These are phyloP conservation scores for Trebouxiophyceae sp. DNA, from an alignment of 163 green algal genomes.

Conservation along the genomic window DNA sequence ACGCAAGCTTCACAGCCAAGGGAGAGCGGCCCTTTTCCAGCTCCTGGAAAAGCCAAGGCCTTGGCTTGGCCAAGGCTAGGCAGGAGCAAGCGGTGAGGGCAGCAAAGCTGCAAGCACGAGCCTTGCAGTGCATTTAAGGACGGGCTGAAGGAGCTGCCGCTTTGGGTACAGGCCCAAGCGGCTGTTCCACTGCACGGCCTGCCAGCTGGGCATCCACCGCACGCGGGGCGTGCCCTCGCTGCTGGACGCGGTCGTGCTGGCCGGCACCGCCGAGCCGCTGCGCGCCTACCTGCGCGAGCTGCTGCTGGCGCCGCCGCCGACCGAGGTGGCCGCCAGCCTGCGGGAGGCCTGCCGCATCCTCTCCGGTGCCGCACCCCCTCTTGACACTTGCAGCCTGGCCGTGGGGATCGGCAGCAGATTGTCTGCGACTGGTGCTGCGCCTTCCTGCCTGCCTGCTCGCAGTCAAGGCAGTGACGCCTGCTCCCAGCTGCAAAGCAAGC, in stretches of 20 bases:
- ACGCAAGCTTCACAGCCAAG: no score
- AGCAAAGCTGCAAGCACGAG: not conserved
- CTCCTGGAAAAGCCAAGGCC: not conserved
- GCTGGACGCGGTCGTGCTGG: slow-evolving; percentile 33
- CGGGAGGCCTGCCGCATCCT: slow-evolving; percentile 23
- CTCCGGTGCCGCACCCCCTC: slow-evolving; percentile 11
- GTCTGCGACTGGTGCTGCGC: no score
- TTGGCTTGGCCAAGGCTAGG: no score
- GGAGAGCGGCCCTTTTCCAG: not conserved
- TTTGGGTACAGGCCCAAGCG: slow-evolving; percentile 30
- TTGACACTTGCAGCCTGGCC: no score
- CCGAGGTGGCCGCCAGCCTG: slow-evolving; percentile 19
- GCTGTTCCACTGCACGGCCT: slow-evolving; percentile 39
- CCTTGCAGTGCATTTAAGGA: not conserved
- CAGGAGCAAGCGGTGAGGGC: not conserved
- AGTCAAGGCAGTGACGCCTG: no score
- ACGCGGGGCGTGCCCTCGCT: slow-evolving; percentile 32
- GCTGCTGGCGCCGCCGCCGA: slow-evolving; percentile 41
- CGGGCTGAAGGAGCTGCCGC: not conserved
- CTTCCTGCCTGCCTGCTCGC: no score
- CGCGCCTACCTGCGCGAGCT: slow-evolving; percentile 30
- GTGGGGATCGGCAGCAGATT: no score
- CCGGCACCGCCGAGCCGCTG: not conserved
- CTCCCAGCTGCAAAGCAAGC: no score
- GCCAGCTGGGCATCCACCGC: slow-evolving; percentile 46